phyloP scores from a whole-genome alignment of 2,329 filamentous ascomycete species.

The Fonsecaea nubica region DNA sequence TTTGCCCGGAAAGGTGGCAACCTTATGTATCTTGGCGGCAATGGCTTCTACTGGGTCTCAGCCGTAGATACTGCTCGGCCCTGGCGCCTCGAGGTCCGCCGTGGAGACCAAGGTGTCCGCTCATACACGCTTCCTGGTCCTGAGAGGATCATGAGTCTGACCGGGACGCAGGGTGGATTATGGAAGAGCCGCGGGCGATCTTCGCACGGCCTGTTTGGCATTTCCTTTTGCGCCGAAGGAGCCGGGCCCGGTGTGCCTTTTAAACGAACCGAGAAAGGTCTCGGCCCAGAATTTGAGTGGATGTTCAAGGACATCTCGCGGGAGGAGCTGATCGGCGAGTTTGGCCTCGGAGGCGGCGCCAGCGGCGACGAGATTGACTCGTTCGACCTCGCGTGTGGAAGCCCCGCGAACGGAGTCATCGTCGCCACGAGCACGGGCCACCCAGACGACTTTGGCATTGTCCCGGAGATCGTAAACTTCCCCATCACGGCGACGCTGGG shows the following conservation, averaged over 20 bases:
- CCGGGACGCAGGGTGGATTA: constrained; percentile 45
- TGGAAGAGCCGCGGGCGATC: constrained; percentile 45
- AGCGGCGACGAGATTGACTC: constrained; percentile 49
- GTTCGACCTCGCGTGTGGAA: constrained; percentile 44
- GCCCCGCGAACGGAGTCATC: constrained; percentile 43
- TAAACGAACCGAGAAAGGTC: constrained; percentile 28
- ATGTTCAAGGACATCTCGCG: constrained; percentile 38
- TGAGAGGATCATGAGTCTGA: constrained; percentile 43
- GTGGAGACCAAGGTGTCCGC: constrained; percentile 46
- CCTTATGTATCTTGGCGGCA: constrained; percentile 50
- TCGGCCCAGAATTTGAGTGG: constrained; percentile 32
- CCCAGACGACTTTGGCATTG: constrained; percentile 37
- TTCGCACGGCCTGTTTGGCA: constrained; percentile 45
- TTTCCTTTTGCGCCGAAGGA: constrained; percentile 45
- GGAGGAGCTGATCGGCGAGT: constrained; percentile 38
- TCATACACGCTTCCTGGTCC: constrained; percentile 40
- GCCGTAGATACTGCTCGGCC: constrained; percentile 34
- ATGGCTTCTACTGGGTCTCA: constrained; percentile 47
- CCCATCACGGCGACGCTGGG: constrained; percentile 40
- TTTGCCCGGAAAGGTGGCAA: constrained; percentile 45
- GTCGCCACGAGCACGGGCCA: constrained; percentile 39
- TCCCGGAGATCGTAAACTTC: constrained; percentile 32
- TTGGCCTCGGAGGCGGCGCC: constrained; percentile 44
- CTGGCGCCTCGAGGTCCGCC: constrained; percentile 47
- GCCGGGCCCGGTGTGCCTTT: constrained; percentile 43